Evolutionary conservation across 768 basidiomycete genomes (phyloP).

Genomic region (Lactarius sp.): DNA sequence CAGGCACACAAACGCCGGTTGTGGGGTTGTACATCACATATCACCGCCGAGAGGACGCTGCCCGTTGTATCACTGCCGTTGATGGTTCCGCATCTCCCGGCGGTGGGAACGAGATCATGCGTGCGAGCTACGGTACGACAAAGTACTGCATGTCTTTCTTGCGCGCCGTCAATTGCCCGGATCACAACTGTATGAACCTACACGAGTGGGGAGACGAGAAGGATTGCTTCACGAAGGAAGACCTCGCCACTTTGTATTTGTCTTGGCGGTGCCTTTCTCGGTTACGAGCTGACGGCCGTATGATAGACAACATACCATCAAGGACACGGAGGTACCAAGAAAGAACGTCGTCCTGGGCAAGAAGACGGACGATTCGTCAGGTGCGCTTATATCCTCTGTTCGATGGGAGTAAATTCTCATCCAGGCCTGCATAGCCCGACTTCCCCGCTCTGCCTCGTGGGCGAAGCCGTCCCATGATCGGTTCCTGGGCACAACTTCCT

Average conservation of each 20-base stretch:
- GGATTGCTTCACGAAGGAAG: slow-evolving; percentile 96
- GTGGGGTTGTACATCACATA: slow-evolving; percentile 98
- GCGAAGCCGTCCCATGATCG: slow-evolving; percentile 32
- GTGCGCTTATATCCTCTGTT: slow-evolving; percentile 7
- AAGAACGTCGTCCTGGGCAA: slow-evolving; percentile 45
- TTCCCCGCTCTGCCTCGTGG: slow-evolving; percentile 57
- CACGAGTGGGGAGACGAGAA: slow-evolving; percentile 99
- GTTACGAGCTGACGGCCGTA: slow-evolving; percentile 17
- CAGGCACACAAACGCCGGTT: slow-evolving; percentile 65
- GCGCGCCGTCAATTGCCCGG: slow-evolving; percentile 76
- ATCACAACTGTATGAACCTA: slow-evolving; percentile 87
- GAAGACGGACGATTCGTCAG: slow-evolving; percentile 47
- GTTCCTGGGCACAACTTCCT: slow-evolving; percentile 26
- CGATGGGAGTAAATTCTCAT: slow-evolving; percentile 10
- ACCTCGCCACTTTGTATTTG: slow-evolving; percentile 82
- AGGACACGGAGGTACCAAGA: slow-evolving; percentile 72
- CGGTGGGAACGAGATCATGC: slow-evolving; percentile 82
- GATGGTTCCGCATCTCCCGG: slow-evolving; percentile 91
- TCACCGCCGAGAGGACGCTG: slow-evolving; percentile 89
- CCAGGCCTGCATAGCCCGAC: slow-evolving; percentile 34
- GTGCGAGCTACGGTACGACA: slow-evolving; percentile 93
- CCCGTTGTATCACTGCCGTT: slow-evolving; percentile 85
- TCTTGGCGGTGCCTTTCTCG: slow-evolving; percentile 14
- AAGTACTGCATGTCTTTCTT: slow-evolving; percentile 97
- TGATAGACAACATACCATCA: slow-evolving; percentile 85